phyloP scores from a whole-genome alignment of 164 flowering plant species.

The Chloranthus sessilifolius region DNA sequence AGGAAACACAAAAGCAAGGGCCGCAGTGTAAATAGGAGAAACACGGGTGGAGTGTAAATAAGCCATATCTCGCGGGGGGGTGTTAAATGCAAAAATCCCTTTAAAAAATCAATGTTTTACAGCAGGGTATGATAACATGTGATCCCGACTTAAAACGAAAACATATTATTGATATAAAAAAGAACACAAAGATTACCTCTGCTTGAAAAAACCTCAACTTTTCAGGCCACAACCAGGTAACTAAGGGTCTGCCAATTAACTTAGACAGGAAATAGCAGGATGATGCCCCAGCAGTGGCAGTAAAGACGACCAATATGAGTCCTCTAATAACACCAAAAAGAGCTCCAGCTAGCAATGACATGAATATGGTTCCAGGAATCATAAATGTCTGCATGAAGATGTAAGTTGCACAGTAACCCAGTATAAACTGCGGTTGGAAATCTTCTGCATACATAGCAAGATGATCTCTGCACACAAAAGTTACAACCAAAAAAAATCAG shows the following conservation, averaged over 20 bases:
- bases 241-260: conserved; percentile 74
- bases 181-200: conserved; percentile 46
- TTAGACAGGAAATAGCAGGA: conserved; percentile 80
- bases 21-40: too few species aligned
- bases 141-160: too few species aligned
- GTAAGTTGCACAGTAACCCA: conserved; percentile 88
- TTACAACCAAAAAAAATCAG: too few species aligned
- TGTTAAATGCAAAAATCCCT: too few species aligned
- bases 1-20: too few species aligned
- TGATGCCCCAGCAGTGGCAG: conserved; percentile 89
- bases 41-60: too few species aligned
- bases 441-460: conserved; percentile 62
- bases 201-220: conserved; percentile 72
- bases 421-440: conserved; percentile 61
- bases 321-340: conserved; percentile 84
- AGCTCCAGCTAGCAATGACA: conserved; percentile 97
- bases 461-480: conserved; percentile 50
- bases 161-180: too few species aligned
- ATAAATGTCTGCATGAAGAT: conserved; percentile 97
- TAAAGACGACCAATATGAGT: conserved; percentile 66
- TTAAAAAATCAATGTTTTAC: too few species aligned
- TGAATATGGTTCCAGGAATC: conserved; percentile 95
- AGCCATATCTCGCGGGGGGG: too few species aligned
- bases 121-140: too few species aligned
- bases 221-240: conserved; percentile 91